These are phyloP conservation scores for Fusarium xyrophilum DNA, from an alignment of 2,329 filamentous ascomycete species.

Conservation along the genomic window DNA sequence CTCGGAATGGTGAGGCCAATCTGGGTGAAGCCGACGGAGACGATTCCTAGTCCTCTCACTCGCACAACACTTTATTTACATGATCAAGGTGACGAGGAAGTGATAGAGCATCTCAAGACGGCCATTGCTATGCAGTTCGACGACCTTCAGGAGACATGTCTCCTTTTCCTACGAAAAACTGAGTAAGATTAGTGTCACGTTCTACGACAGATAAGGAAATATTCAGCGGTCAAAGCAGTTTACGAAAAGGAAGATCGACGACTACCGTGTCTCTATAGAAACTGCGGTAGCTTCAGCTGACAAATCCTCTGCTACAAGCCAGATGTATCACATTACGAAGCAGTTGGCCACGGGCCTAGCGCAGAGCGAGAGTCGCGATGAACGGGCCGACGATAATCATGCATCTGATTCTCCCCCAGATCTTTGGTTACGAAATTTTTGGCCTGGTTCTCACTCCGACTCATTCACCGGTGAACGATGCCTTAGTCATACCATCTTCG, in stretches of 20 bases:
- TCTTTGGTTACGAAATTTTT: too few relatives aligned
- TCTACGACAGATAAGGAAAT: neutral
- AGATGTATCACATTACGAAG: conserved; percentile 24
- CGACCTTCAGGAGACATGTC: conserved; percentile 3
- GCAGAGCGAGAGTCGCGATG: conserved; percentile 19
- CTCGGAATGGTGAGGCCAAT: conserved; percentile 24
- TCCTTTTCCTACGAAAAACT: conserved; percentile 27
- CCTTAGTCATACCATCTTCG: too few relatives aligned
- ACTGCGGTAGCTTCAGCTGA: neutral
- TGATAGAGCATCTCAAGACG: neutral
- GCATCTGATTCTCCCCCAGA: too few relatives aligned
- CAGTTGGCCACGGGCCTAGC: neutral
- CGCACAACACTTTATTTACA: conserved; percentile 24
- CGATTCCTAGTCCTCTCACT: conserved; percentile 2
- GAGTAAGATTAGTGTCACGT: neutral
- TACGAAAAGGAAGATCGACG: conserved; percentile 1
- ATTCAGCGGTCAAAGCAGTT: conserved; percentile 5
- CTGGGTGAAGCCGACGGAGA: conserved; percentile 1
- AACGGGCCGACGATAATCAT: too few relatives aligned
- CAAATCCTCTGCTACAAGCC: neutral
- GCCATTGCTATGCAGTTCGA: conserved; percentile 11
- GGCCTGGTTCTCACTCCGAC: too few relatives aligned
- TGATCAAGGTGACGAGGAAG: conserved; percentile 1
- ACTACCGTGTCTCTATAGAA: conserved; percentile 1
- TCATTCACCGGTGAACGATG: too few relatives aligned